Conservation (phyloP, 345 rosid genomes). For the Schrenkiella parvula region DNA sequence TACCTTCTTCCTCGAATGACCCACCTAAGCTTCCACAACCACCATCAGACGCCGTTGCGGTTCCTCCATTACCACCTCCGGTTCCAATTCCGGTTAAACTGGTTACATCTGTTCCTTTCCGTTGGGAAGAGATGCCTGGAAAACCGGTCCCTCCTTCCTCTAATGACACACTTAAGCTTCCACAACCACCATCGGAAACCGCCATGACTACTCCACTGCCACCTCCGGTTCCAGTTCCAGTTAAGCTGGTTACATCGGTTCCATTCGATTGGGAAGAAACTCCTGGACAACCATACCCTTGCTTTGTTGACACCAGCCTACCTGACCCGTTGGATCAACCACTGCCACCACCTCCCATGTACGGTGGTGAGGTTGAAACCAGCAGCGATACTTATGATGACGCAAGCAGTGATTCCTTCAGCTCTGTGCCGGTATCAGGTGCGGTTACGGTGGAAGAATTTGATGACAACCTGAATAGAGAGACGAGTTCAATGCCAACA, state of each 20-base stretch:
- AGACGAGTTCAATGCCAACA: constrained; percentile 33
- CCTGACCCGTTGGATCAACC: constrained; percentile 23
- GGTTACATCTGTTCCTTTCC: constrained; percentile 57
- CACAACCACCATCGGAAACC: constrained; percentile 16
- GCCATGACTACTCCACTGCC: constrained; percentile 1
- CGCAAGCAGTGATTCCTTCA: constrained; percentile 39
- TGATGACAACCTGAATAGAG: constrained; percentile 22
- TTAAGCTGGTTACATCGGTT: constrained; percentile 58
- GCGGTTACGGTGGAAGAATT: constrained; percentile 39
- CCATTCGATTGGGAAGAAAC: constrained; percentile 79
- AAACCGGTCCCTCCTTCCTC: constrained; percentile 41
- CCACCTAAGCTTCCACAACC: constrained; percentile 22
- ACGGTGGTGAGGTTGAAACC: constrained; percentile 9
- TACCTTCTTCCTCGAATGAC: constrained; percentile 32
- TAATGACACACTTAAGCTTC: constrained; percentile 3
- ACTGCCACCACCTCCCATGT: constrained; percentile 40
- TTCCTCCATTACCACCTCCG: constrained; percentile 7
- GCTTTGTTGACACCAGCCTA: constrained; percentile 32
- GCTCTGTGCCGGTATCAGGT: constrained; percentile 48
- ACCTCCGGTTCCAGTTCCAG: constrained; percentile 30
- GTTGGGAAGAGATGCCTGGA: constrained; percentile 76
- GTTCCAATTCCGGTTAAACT: constrained; percentile 45
- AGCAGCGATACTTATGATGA: constrained; percentile 13
- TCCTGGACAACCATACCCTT: constrained; percentile 60
- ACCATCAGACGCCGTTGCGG: neutral